Evolutionary conservation across 495 filamentous ascomycete genomes (phyloP), one percentile per base, ranked within the genome.

Genomic region (Apiosordaria backusii): DNA sequence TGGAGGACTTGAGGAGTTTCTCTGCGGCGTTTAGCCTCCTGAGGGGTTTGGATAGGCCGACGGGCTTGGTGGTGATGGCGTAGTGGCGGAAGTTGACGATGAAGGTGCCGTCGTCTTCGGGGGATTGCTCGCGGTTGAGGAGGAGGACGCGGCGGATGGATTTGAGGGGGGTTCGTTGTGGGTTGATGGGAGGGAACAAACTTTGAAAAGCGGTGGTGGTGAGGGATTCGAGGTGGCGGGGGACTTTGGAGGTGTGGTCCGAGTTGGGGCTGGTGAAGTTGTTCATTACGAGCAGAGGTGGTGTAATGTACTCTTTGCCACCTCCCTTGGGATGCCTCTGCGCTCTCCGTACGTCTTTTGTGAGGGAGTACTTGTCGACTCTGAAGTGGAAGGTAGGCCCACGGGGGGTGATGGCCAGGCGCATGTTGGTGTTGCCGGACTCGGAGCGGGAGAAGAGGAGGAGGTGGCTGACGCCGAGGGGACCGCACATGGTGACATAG

Each of bases 211-310:
- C 87, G 50, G 92, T 93, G 6, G 93, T 98, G 2, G 91, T 87
- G n/a, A 99, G 88, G 23, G 87, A 86, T 77, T 99, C 96, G 71
- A 98, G 90, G 66, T 97, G 92, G 70, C 91, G 93, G 19, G 90
- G 89, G 19, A 91, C 83, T 55, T 79, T 77, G 24, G 84, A 78
- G 23, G 84, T 87, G 19, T 88, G 82, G 59, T 90, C 87, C n/a
- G 88, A 81, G 62, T 83, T 76, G 26, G 90, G 83, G 1, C 86
- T 89, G 40, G 84, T 85, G 78, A 99, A 97, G 75, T 97, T 97
- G 80, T 99, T 99, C 95, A 99, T 97, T 63, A 99, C 96, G 19
- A 99, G 84, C 75, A 98, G 79, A 60, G 94, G 94, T 2, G 94
- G 85, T 25, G 86, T 90, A 58, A 87, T 81, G 73, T 90, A 95